Evolutionary conservation across 1,284 basidiomycete species (phyloP).

Genomic region (Rhodofomes roseus): DNA sequence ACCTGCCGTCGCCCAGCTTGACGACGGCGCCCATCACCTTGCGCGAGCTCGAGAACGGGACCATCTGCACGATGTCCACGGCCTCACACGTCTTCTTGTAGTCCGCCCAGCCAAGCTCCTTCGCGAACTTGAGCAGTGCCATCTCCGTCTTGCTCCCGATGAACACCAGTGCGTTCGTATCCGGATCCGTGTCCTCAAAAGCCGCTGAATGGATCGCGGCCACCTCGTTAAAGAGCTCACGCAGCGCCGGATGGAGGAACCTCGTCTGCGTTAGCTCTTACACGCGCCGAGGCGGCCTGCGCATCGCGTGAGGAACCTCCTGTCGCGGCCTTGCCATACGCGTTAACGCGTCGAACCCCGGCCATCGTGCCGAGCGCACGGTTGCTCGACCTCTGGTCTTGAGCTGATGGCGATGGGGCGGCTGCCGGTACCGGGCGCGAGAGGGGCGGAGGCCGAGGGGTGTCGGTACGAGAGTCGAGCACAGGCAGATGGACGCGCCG

Average conservation of each 20-base stretch:
- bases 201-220: slow-evolving; percentile 95
- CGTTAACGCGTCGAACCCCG: no score
- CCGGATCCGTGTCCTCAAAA: slow-evolving; percentile 80
- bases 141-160: slow-evolving; percentile 97
- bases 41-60: slow-evolving; percentile 93
- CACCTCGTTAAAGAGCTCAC: slow-evolving; percentile 76
- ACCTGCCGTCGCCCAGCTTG: slow-evolving; percentile 46
- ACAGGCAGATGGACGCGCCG: no score
- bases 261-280: no score
- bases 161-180: slow-evolving; percentile 66
- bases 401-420: no score
- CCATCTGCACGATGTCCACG: slow-evolving; percentile 80
- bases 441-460: no score
- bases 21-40: slow-evolving; percentile 97
- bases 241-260: slow-evolving; percentile 61
- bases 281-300: no score
- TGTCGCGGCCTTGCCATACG: no score
- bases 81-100: slow-evolving; percentile 69
- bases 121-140: slow-evolving; percentile 88
- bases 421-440: no score
- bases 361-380: no score
- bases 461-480: no score
- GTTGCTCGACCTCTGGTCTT: no score
- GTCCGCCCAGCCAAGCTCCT: slow-evolving; percentile 79
- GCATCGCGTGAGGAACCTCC: no score